These are phyloP conservation scores for Reutealis trisperma DNA, from an alignment of 345 rosid genomes.

Conservation along the genomic window DNA sequence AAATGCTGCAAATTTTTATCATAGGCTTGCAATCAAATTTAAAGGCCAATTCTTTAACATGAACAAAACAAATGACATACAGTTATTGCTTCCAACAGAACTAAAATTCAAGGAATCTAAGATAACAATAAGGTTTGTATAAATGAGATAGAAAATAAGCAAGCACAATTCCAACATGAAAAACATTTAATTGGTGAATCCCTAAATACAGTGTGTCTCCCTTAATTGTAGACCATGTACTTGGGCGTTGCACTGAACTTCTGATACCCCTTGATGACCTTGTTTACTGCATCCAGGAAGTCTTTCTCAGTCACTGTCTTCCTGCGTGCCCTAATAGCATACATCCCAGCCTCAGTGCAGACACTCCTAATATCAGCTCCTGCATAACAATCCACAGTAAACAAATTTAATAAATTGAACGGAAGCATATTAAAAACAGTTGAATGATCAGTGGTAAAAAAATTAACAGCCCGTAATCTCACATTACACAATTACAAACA, in stretches of 20 bases:
- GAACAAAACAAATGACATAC: not conserved
- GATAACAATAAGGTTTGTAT: not conserved
- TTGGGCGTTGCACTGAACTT: conserved; percentile 96
- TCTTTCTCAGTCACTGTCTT: conserved; percentile 96
- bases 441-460: not conserved
- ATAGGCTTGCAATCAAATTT: not conserved
- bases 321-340: conserved; percentile 82
- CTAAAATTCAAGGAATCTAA: not conserved
- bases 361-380: conserved; percentile 97
- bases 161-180: conserved; percentile 9
- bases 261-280: conserved; percentile 93
- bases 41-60: not conserved
- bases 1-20: not conserved
- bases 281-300: conserved; percentile 95
- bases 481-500: not conserved
- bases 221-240: conserved; percentile 88
- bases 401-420: not conserved
- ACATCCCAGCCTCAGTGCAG: conserved; percentile 98
- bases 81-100: not conserved
- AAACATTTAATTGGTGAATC: not conserved
- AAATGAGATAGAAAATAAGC: not conserved
- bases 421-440: not conserved
- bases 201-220: not conserved
- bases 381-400: conserved; percentile 28
- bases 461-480: not conserved